Evolutionary conservation across 257 asterid genomes (phyloP), one percentile per base, ranked within the genome.

Genomic region (Avicennia marina): DNA sequence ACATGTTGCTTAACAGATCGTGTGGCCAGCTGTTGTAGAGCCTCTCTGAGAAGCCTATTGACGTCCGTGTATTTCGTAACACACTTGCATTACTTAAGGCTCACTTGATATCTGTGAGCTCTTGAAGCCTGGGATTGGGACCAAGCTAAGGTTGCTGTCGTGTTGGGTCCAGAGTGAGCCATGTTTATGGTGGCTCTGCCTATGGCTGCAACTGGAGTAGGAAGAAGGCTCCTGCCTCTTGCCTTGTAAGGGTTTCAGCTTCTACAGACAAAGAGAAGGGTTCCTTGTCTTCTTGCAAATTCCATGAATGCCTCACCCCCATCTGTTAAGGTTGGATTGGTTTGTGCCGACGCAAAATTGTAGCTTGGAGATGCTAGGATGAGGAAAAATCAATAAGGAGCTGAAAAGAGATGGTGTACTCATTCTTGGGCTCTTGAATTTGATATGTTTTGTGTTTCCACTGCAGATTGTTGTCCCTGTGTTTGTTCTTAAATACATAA

Each of bases 331-430:
- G 12, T 43, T 4, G 10, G 27, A 43, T 26, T 58, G 36, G 7
- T 18, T 1, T 31, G 38, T 17, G 41, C 20, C 1, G 38, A 27
- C n/a, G 44, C 4, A 13, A 11, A 47, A 32, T 9, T 25, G 2
- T 62, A 48, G 67, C 16, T 20, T 53, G 62, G 11, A 24, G 46
- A 42, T 31, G 47, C 19, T 63, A 31, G 8, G 43, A 17, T 38
- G 41, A 61, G n/a, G 2, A n/a, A 31, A 10, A 13, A 52, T 29
- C 46, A 48, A 47, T 49, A 61, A 31, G 46, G 65, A 33, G 46
- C 7, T n/a, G 4, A 62, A 43, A 17, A 62, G 13, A 50, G 6
- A 41, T 6, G 15, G 26, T 15, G 40, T 7, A 13, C 22, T 12
- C 66, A 48, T 48, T 48, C 25, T 60, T 32, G 13, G 4, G 9